A percentile compares a stretch with the other conserved stretches of the same genome.
Evolutionary conservation across 2,329 filamentous ascomycete species (phyloP).

Genomic region (Anisogramma anomala): DNA sequence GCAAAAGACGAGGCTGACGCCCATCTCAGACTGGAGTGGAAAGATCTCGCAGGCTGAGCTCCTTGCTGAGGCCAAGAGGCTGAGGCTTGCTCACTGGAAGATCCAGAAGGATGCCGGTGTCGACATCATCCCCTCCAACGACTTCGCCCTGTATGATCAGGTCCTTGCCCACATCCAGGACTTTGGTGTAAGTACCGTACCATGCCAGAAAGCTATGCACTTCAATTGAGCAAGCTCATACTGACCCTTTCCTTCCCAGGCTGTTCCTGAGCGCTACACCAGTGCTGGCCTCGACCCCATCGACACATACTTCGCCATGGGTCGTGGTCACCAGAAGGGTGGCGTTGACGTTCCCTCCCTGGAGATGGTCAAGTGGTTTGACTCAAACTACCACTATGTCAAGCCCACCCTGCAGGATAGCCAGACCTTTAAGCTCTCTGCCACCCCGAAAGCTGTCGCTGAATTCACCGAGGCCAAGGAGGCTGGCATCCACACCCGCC

Average conservation of each 20-base stretch:
- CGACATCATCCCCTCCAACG: slow-evolving; percentile 96
- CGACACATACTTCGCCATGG: slow-evolving; percentile 99
- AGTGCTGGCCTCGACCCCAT: slow-evolving; percentile 76
- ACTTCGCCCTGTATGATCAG: slow-evolving; percentile 98
- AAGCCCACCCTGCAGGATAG: slow-evolving; percentile 96
- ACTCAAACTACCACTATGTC: slow-evolving; percentile 99
- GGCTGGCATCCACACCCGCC: slow-evolving; percentile 83
- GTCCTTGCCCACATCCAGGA: slow-evolving; percentile 96
- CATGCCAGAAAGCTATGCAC: neutral
- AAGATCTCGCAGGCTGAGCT: slow-evolving; percentile 90
- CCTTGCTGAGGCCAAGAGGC: slow-evolving; percentile 88
- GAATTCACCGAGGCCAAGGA: slow-evolving; percentile 98
- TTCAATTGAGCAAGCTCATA: neutral
- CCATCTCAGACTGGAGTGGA: slow-evolving; percentile 59
- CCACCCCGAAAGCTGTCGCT: slow-evolving; percentile 81
- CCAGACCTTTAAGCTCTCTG: slow-evolving; percentile 85
- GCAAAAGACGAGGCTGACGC: neutral
- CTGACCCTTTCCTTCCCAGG: slow-evolving; percentile 36
- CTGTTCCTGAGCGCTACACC: slow-evolving; percentile 85
- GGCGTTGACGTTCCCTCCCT: slow-evolving; percentile 84
- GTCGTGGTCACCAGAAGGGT: slow-evolving; percentile 93
- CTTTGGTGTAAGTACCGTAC: slow-evolving; percentile 61
- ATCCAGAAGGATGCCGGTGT: slow-evolving; percentile 98
- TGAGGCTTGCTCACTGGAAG: slow-evolving; percentile 96
- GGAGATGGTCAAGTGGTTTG: slow-evolving; percentile 99